Conservation (phyloP, 2,329 filamentous ascomycete genomes). For the Pseudocercospora musae region DNA sequence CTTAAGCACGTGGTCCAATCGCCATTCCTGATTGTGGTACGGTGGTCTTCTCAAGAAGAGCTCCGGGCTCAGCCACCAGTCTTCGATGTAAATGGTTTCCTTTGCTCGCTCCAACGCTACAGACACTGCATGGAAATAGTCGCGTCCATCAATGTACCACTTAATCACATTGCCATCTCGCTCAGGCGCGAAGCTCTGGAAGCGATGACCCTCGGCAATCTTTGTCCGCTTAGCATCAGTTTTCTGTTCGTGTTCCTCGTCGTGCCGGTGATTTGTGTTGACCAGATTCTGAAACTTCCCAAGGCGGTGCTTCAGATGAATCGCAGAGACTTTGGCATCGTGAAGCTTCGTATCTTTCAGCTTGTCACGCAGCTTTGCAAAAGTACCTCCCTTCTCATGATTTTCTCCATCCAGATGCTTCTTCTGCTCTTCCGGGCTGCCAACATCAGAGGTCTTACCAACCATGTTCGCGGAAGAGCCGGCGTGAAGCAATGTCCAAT, state of each 20-base stretch:
- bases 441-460: slow-evolving; percentile 21
- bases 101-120: slow-evolving; percentile 83
- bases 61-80: slow-evolving; percentile 96
- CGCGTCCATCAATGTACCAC: slow-evolving; percentile 94
- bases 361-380: slow-evolving; percentile 17
- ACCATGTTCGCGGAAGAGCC: slow-evolving; percentile 13
- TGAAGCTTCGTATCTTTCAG: slow-evolving; percentile 25
- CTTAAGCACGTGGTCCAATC: slow-evolving; percentile 83
- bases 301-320: slow-evolving; percentile 60
- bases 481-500: not conserved
- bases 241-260: slow-evolving; percentile 82
- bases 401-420: slow-evolving; percentile 13
- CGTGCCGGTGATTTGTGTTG: slow-evolving; percentile 86
- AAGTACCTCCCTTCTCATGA: slow-evolving; percentile 11
- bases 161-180: slow-evolving; percentile 77
- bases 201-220: slow-evolving; percentile 73
- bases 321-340: slow-evolving; percentile 36
- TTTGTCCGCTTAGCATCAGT: slow-evolving; percentile 76
- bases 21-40: slow-evolving; percentile 76
- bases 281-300: slow-evolving; percentile 66
- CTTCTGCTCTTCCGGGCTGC: slow-evolving; percentile 20
- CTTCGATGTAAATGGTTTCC: slow-evolving; percentile 91
- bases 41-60: slow-evolving; percentile 82
- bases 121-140: slow-evolving; percentile 93
- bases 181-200: slow-evolving; percentile 86